phyloP scores from a whole-genome alignment of 2,329 filamentous ascomycete genomes.

The Triangularia setosa region DNA sequence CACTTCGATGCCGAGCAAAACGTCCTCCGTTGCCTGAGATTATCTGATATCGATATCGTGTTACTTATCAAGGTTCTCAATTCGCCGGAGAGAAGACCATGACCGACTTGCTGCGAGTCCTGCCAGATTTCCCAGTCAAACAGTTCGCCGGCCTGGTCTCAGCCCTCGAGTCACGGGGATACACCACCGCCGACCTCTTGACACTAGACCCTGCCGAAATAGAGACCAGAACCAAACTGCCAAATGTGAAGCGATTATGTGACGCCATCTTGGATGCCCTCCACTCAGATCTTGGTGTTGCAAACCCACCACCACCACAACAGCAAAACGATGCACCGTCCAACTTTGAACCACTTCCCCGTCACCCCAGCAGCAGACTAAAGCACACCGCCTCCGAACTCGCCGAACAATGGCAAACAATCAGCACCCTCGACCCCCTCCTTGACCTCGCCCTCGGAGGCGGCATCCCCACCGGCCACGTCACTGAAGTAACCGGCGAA shows the following conservation, averaged over 20 bases:
- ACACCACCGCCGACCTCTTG: constrained; percentile 81
- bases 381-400: constrained; percentile 37
- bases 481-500: constrained; percentile 90
- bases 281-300: constrained; percentile 55
- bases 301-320: neutral
- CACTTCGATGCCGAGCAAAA: neutral
- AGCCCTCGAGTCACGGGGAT: constrained; percentile 69
- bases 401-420: constrained; percentile 47
- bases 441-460: constrained; percentile 70
- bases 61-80: neutral
- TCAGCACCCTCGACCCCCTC: constrained; percentile 74
- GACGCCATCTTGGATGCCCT: constrained; percentile 64
- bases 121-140: constrained; percentile 72
- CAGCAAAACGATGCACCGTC: neutral
- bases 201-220: constrained; percentile 78
- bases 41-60: neutral
- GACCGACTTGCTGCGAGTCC: constrained; percentile 80
- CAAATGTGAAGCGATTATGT: constrained; percentile 74
- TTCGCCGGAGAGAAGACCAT: constrained; percentile 44
- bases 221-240: constrained; percentile 78
- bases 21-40: neutral
- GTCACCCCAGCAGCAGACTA: constrained; percentile 14
- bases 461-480: constrained; percentile 73
- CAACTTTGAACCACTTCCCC: neutral
- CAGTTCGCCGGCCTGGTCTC: constrained; percentile 72